A percentile compares a stretch with the other conserved stretches of the same genome.
phyloP scores from a whole-genome alignment of 1,284 basidiomycete species.

The Irpex lacteus region DNA sequence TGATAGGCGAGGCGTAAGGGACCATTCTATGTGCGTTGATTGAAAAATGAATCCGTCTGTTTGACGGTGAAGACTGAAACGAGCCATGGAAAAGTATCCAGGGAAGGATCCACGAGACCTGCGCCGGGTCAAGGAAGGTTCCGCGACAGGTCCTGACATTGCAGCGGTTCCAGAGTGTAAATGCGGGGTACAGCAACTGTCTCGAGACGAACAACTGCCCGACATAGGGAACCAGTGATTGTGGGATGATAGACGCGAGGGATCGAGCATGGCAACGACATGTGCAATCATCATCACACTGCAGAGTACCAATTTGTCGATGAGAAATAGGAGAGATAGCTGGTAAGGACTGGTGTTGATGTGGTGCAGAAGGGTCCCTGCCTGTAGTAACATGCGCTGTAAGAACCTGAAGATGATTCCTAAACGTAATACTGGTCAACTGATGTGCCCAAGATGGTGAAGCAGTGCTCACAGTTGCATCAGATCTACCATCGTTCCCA shows the following conservation, averaged over 20 bases:
- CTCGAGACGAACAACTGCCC: background rate
- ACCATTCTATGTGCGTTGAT: background rate
- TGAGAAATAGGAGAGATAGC: too few relatives aligned
- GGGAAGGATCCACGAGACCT: background rate
- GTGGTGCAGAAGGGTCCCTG: too few relatives aligned
- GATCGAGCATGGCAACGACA: background rate
- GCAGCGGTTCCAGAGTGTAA: background rate
- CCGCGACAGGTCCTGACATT: background rate
- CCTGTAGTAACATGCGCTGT: background rate
- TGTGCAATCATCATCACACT: background rate
- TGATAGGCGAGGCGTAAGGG: too few relatives aligned
- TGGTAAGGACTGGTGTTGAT: too few relatives aligned
- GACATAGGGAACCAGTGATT: background rate
- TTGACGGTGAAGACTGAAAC: too few relatives aligned
- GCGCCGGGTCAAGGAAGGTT: background rate
- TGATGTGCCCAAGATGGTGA: background rate
- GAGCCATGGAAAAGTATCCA: background rate
- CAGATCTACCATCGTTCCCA: background rate
- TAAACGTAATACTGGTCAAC: background rate
- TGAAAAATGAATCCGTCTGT: too few relatives aligned
- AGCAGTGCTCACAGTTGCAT: background rate
- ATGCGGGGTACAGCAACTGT: background rate
- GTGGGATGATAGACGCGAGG: background rate
- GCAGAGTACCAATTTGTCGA: background rate
- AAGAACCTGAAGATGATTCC: background rate